Evolutionary conservation across 805 yeast genomes (phyloP), one percentile per base, ranked within the genome.

Genomic region (Clavispora phyllophila): DNA sequence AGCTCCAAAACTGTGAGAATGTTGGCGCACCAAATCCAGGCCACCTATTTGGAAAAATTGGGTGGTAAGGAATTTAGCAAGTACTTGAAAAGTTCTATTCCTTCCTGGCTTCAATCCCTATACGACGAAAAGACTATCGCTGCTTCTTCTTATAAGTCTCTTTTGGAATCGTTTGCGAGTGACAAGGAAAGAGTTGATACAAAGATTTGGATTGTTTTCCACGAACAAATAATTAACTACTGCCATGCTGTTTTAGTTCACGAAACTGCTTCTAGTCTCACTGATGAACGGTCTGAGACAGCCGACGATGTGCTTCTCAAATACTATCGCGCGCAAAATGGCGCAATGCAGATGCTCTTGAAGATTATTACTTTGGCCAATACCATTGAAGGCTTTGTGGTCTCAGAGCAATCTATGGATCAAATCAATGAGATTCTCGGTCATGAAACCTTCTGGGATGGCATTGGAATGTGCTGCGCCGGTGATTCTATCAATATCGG

Each of bases 41-140:
- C 84, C 1, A 60, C 57, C 14, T 59, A 61, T 32, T 54, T 68
- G 41, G 46, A 50, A 18, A 67, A 80, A 31, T 79, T 85, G 31
- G 75, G 73, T 5, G 69, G 71, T 5, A 87, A 82, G 50, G 63
- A 65, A 32, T 78, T 78, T 43, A 67, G 81, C 20, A 84, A 79
- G 50, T 84, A 82, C 58, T 66, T 91, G 47, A 81, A 79, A 46
- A 84, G 84, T 49, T 72, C 85, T 0, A 70, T 87, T 7, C 93
- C 95, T 0, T 63, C 83, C 1, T 79, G 95, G 81, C 54, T 90
- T 5, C 70, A 79, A 22, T 95, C 95, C 0, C 54, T 73, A 2
- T 84, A 72, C 56, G 98, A 91, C 53, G 97, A 90, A 50, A 60
- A 79, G 36, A 47, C 72, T 2, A 91, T 84, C 0, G 65, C 83